Evolutionary conservation across 805 yeast species (phyloP), one percentile per base, ranked within the genome.

Genomic region (Metschnikowia baotianmanensis): DNA sequence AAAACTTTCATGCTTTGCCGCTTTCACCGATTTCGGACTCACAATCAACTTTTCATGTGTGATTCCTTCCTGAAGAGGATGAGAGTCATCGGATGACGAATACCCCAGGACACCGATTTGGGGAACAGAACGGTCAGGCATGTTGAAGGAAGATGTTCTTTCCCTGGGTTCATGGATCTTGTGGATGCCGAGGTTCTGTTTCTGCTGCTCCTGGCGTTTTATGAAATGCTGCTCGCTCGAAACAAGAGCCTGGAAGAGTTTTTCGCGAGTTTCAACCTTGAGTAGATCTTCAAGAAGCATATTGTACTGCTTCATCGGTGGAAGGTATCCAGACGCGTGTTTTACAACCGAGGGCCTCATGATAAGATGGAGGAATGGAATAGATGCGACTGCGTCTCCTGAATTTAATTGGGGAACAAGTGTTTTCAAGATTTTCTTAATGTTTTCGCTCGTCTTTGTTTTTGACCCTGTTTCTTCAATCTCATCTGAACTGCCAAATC

Each of bases 341-440:
- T 67, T 70, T 5, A 60, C 52, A 5, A 61, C 57, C 1, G 74
- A 63, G 0, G 75, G 75, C 25, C 74, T 54, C 42, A 69, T 54
- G 4, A 70, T 61, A 26, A 65, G 55, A 51, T 70, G 75, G 3
- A 65, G 43, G 33, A 70, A 67, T 1, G 75, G 75, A 18, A 69
- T 48, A 2, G 65, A 46, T 0, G 71, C 73, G 20, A 69, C 57
- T 2, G 45, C 31, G 2, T 62, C 63, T 70, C 66, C 66, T 9
- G 62, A 53, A 42, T 67, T 69, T 33, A 70, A 54, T 8, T 40
- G 16, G 3, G 16, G 16, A 1, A 46, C 46, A 17, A 45, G 43
- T 6, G 36, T 42, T 7, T 43, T 39, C 13, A 39, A 27, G 9
- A 21, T 36, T 9, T 34, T 45, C 0, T 34, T 36, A 12, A 24